A percentile compares a stretch with the other conserved stretches of the same genome.
Evolutionary conservation across 2,329 filamentous ascomycete species (phyloP).

Genomic region (Ophiostoma himal-ulmi): DNA sequence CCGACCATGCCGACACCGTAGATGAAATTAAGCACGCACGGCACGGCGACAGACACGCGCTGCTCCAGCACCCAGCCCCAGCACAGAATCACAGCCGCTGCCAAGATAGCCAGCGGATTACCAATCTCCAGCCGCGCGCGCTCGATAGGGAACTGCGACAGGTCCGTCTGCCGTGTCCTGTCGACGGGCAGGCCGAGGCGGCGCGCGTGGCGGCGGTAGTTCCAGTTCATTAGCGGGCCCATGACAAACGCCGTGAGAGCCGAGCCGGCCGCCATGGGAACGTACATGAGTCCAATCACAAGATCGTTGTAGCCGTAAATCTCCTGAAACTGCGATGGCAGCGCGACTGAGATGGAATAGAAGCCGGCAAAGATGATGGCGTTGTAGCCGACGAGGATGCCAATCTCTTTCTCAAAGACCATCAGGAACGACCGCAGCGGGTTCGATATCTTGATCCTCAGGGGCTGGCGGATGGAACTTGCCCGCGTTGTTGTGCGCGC

Average conservation of each 20-base stretch:
- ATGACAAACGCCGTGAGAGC: slow-evolving; percentile 41
- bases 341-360: slow-evolving; percentile 42
- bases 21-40: slow-evolving; percentile 43
- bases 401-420: slow-evolving; percentile 74
- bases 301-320: slow-evolving; percentile 54
- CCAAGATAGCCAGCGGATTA: slow-evolving; percentile 46
- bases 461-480: slow-evolving; percentile 20
- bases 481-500: neutral
- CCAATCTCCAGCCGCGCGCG: slow-evolving; percentile 45
- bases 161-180: slow-evolving; percentile 46
- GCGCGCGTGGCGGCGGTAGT: slow-evolving; percentile 57
- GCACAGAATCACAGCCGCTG: slow-evolving; percentile 41
- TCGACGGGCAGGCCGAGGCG: slow-evolving; percentile 48
- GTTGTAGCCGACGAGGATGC: slow-evolving; percentile 41
- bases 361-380: slow-evolving; percentile 46
- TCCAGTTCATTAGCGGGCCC: slow-evolving; percentile 59
- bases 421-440: slow-evolving; percentile 80
- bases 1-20: slow-evolving; percentile 47
- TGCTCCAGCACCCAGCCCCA: slow-evolving; percentile 51
- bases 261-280: slow-evolving; percentile 48
- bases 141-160: slow-evolving; percentile 46
- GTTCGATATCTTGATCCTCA: slow-evolving; percentile 42
- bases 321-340: slow-evolving; percentile 39
- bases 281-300: slow-evolving; percentile 48
- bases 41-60: slow-evolving; percentile 40